Evolutionary conservation across 2,329 filamentous ascomycete species (phyloP).

Genomic region (Aspergillus fumigatus): DNA sequence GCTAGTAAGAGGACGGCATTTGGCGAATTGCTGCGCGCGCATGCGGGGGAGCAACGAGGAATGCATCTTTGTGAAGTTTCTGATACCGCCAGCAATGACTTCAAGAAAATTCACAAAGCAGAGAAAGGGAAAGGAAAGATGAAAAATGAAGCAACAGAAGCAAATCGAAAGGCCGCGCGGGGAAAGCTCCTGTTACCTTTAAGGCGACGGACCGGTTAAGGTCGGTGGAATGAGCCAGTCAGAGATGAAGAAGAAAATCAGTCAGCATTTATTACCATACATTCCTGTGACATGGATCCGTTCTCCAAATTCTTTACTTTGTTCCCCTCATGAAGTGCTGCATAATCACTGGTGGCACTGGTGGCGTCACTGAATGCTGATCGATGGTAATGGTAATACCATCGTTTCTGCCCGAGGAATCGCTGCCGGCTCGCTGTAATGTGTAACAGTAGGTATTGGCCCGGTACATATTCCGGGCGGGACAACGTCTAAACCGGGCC

Average conservation of each 20-base stretch:
- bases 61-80: slow-evolving; percentile 21
- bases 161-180: slow-evolving; percentile 18
- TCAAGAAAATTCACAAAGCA: not conserved
- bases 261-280: not conserved
- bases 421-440: not conserved
- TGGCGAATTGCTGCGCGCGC: slow-evolving; percentile 21
- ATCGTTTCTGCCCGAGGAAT: not conserved
- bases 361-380: not conserved
- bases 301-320: not conserved
- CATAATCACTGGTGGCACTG: not conserved
- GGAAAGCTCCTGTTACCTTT: slow-evolving; percentile 20
- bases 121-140: slow-evolving; percentile 6
- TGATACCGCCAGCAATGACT: not conserved
- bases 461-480: slow-evolving; percentile 15
- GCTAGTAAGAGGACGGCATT: slow-evolving; percentile 14
- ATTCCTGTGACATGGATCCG: not conserved
- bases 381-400: not conserved
- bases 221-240: slow-evolving; percentile 6
- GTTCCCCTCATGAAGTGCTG: not conserved
- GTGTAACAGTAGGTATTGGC: slow-evolving; percentile 12
- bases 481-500: slow-evolving; percentile 12
- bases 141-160: slow-evolving; percentile 4
- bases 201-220: slow-evolving; percentile 3
- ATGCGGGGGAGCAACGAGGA: slow-evolving; percentile 24
- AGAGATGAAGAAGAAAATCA: not conserved